A percentile compares a stretch with the other conserved stretches of the same genome.
These are phyloP conservation scores for Mycena sp. DNA, from an alignment of 1,284 basidiomycete species.

Conservation along the genomic window DNA sequence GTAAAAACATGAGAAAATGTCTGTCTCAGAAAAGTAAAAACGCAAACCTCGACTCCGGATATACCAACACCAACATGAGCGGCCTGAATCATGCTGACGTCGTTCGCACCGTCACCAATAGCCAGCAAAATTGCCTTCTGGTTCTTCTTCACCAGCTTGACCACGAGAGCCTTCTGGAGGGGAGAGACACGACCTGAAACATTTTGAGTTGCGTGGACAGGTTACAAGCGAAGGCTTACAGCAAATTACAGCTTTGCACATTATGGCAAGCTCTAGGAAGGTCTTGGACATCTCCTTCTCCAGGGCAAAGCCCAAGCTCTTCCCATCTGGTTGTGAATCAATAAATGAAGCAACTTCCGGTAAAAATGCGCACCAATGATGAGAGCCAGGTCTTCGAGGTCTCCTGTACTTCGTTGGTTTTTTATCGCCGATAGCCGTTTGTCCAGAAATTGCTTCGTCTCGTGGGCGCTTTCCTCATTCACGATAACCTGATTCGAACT, in stretches of 20 bases:
- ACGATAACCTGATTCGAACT: slow-evolving; percentile 79
- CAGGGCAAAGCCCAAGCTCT: slow-evolving; percentile 91
- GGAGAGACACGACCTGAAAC: slow-evolving; percentile 92
- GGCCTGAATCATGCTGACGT: slow-evolving; percentile 97
- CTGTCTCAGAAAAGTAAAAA: slow-evolving; percentile 20
- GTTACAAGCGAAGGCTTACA: slow-evolving; percentile 62
- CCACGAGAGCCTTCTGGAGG: slow-evolving; percentile 96
- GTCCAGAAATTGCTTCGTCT: slow-evolving; percentile 87
- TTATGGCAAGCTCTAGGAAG: slow-evolving; percentile 95
- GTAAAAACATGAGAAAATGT: not conserved
- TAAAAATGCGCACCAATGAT: slow-evolving; percentile 78
- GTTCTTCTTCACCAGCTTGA: slow-evolving; percentile 98
- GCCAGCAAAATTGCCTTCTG: slow-evolving; percentile 92
- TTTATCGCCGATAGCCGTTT: slow-evolving; percentile 93
- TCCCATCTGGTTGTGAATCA: slow-evolving; percentile 76
- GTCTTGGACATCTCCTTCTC: slow-evolving; percentile 91
- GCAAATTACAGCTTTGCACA: slow-evolving; percentile 99
- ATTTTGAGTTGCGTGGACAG: not conserved
- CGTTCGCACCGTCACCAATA: slow-evolving; percentile 98
- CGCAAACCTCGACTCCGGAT: slow-evolving; percentile 90
- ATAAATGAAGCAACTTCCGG: slow-evolving; percentile 7
- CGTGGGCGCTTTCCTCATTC: slow-evolving; percentile 89
- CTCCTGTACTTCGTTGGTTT: slow-evolving; percentile 90
- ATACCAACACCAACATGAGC: slow-evolving; percentile 99
- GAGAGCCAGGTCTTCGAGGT: slow-evolving; percentile 94